A percentile compares a stretch with the other conserved stretches of the same genome.
Conservation (phyloP, 2,329 filamentous ascomycete genomes). For the Epichloe typhina region DNA sequence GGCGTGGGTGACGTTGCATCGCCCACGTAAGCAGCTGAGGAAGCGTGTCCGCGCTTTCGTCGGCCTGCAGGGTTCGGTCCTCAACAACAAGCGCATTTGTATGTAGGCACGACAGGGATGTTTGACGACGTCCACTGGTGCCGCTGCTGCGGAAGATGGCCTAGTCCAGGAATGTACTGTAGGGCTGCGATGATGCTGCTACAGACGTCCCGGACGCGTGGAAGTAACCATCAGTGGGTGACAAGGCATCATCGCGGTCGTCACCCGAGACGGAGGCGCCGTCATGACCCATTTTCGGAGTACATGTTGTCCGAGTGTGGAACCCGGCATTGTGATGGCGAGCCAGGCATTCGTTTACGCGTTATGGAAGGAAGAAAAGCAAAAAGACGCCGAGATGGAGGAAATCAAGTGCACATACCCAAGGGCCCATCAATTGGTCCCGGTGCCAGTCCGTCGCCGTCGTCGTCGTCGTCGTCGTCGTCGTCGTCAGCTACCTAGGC, state of each 20-base stretch:
- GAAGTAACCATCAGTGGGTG: slow-evolving; percentile 41
- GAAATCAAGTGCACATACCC: neutral
- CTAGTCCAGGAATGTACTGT: neutral
- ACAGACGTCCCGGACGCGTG: slow-evolving; percentile 22
- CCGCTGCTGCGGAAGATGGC: slow-evolving; percentile 6
- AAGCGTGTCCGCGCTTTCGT: slow-evolving; percentile 15
- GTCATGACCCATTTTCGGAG: slow-evolving; percentile 18
- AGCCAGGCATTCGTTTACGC: neutral
- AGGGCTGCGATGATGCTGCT: slow-evolving; percentile 11
- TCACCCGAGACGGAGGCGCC: slow-evolving; percentile 20
- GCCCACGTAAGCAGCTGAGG: neutral
- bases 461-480: too few species aligned
- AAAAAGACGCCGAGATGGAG: too few species aligned
- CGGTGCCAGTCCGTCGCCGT: neutral
- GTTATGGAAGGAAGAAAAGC: neutral
- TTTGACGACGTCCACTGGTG: slow-evolving; percentile 17
- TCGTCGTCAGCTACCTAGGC: neutral
- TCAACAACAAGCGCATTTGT: slow-evolving; percentile 30
- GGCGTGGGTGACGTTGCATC: neutral
- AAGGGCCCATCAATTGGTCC: neutral
- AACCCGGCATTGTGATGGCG: slow-evolving; percentile 24
- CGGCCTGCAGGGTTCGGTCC: slow-evolving; percentile 30
- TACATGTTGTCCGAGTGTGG: slow-evolving; percentile 37
- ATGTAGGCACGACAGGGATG: slow-evolving; percentile 30
- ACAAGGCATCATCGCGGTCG: slow-evolving; percentile 24